Base-by-base conservation (phyloP, 352 stramenopile genomes). In the Globisporangium iwayamae region DNA sequence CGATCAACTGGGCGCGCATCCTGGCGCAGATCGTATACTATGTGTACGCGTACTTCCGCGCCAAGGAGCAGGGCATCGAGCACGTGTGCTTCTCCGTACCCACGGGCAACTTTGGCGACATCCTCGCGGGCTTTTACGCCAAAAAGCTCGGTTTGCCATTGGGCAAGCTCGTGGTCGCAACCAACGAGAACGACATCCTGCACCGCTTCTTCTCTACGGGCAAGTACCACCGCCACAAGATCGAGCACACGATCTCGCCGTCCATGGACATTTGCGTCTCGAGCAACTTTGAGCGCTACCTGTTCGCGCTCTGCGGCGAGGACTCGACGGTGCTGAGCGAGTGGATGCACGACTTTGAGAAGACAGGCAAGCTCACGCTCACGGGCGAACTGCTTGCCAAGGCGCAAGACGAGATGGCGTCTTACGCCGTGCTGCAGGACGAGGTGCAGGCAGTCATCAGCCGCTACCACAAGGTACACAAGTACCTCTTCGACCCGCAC, bases 231-330 rank as follows among this genome's bases (percentile, higher is more conserved):
- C 86, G 96, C 53, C 77, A 93, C 68, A 58, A 75, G 52, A 98
- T 99, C 68, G 74, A 92, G 50, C 83, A 98, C 71, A 99, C 96
- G 50, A 96, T 98, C 52, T 97, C 94, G 55, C 97, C 97, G 39
- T 98, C 91, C 2, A 99, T 99, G 97, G 97, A 99, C 74, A 99
- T 99, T 69, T 99, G 96, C 70, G 96, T 99, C 6, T 98, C 93
- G 47, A 98, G 91, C 67, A 99, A 99, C 84, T 99, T 99, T 79
- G 97, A 99, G 76, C 84, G 97, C 28, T 99, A 98, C 79, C 80
- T 99, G 2, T 99, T 98, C 69, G 90, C 97, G 65, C 79, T 99
- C 28, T 82, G 84, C 22, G 96, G 93, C n/a, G 94, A 99, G 66
- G 89, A 99, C 72, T 60, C 93, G 11, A 73, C 73, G n/a, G 81